Base-by-base conservation (phyloP, 1,284 basidiomycete genomes). In the Caloboletus firmus region DNA sequence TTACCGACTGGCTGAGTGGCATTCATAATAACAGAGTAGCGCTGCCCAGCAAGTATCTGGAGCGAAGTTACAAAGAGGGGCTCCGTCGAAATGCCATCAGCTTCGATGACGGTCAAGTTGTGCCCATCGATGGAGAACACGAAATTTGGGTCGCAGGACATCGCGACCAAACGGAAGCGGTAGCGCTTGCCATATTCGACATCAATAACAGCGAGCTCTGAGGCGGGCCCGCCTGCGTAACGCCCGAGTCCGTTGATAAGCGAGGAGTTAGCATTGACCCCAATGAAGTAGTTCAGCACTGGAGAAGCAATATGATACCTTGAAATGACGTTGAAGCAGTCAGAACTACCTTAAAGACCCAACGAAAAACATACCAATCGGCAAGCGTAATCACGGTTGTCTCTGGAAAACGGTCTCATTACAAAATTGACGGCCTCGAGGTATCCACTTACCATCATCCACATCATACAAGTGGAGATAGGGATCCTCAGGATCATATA, bases 401-500 rank as follows among this genome's bases (percentile, higher is more conserved):
- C 46, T 70, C 70, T 65, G 45, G 18, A 28, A 49, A 34, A 50
- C 9, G 22, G 24, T n/a, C 1, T 54, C 39, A 54, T 13, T 18
- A 55, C 11, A 45, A 30, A 30, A 8, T 18, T 17, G 6, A 26
- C 11, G 26, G 17, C 49, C 30, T 50, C 20, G 6, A 12, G 13
- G 4, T 11, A 31, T 12, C n/a, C 4, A 44, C 56, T 45, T 43
- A 75, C 72, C 70, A 56, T 72, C 62, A 28, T 73, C 73, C n/a
- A 74, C 55, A 32, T 75, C 74, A 48, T 74, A 74, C 49, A 72
- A 50, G 32, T 56, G 1, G 2, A 17, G 40, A 30, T 67, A 61
- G 11, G 73, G 73, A 42, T 75, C 73, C 5, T 70, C 7, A 13
- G 66, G 72, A 49, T 75, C 73, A 46, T 74, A 70, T 20, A 74